Evolutionary conservation across 2,329 filamentous ascomycete species (phyloP), one percentile per base, ranked within the genome.

Genomic region (Aspergillus ruber): DNA sequence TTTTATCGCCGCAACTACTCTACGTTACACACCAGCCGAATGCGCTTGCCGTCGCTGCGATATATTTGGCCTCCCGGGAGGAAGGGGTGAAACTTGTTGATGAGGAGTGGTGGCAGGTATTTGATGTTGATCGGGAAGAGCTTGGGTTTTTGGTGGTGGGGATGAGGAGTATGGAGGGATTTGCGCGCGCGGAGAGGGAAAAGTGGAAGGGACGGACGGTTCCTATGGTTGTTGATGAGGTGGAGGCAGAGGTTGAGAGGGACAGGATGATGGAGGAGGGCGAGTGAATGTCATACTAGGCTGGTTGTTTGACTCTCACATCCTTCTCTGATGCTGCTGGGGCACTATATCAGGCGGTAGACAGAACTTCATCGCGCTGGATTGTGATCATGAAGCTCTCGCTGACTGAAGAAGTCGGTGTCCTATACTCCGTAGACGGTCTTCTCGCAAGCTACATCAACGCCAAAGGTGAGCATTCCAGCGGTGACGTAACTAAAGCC

Each of bases 101-200:
- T 53, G 81, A 80, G 42, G 84, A 88, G 53, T 98, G 93, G 93
- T 98, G 93, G 93, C 90, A 96, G 68, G 88, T 97, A 0, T 97
- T 97, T 66, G 93, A 98, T 67, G 88, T 93, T 6, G 90, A 96
- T 60, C 78, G 93, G 44, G 93, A 98, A 73, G 90, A 95, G 65
- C 75, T 98, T 32, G 93, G 93, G 0, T 97, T 97, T 58, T 69
- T 97, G 49, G 90, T 95, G 3, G 88, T 96, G 9, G 90, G 79
- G 0, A 81, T 96, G 79, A 75, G 82, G 52, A 96, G 90, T 59
- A 73, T 94, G 46, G 83, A 86, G 52, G 83, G 81, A 0, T 89
- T 86, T 69, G 81, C 83, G 46, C 70, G 69, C 50, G 75, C 75
- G 38, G 83, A 87, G 60, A 77, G 69, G 58, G 74, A 76, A 44